phyloP scores from a whole-genome alignment of 2,329 filamentous ascomycete species.

The Pseudogymnoascus sp. region DNA sequence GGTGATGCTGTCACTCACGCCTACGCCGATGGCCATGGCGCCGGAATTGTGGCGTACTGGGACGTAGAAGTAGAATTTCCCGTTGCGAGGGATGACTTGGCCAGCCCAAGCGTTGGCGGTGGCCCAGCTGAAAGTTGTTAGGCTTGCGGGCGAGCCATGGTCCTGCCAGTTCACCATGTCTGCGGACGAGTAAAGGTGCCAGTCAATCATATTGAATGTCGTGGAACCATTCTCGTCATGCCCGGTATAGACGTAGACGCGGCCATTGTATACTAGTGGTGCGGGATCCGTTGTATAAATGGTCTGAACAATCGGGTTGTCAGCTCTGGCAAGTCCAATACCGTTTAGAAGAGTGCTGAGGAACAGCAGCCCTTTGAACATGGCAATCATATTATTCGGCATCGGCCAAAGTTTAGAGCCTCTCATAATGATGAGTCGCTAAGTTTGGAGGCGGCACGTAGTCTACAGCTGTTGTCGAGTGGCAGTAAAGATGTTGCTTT shows the following conservation, averaged over 20 bases:
- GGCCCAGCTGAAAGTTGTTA: slow-evolving; percentile 31
- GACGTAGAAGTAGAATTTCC: slow-evolving; percentile 32
- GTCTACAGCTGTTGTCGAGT: background rate
- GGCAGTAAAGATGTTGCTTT: slow-evolving; percentile 11
- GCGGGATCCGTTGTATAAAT: background rate
- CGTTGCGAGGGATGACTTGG: slow-evolving; percentile 29
- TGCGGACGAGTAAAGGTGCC: slow-evolving; percentile 20
- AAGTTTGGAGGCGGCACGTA: background rate
- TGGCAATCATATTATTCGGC: background rate
- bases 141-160: slow-evolving; percentile 23
- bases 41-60: slow-evolving; percentile 22
- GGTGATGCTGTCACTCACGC: slow-evolving; percentile 29
- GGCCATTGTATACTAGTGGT: background rate
- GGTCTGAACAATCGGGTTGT: background rate
- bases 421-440: background rate
- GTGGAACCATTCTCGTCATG: background rate
- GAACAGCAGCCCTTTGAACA: background rate
- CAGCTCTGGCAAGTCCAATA: background rate
- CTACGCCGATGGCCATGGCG: slow-evolving; percentile 31
- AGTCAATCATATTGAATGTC: background rate
- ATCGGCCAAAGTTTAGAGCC: background rate
- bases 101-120: slow-evolving; percentile 32
- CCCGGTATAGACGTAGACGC: background rate
- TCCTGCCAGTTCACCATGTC: slow-evolving; percentile 34
- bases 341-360: background rate